Base-by-base conservation (phyloP, 768 basidiomycete species). In the Ephemerocybe angulata region DNA sequence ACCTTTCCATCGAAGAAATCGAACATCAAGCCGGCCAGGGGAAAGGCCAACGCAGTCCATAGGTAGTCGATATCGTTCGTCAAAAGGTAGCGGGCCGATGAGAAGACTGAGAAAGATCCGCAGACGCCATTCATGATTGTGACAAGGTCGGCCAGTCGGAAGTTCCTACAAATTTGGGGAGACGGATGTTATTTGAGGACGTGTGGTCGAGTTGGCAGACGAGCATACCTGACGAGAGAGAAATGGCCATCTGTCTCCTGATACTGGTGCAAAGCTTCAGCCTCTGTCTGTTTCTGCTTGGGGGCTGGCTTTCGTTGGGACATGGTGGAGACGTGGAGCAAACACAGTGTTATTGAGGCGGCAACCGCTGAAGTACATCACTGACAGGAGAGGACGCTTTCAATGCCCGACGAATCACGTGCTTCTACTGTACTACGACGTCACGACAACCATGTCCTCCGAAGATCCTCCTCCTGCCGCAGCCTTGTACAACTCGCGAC, bases 91-190 rank as follows among this genome's bases (percentile, higher is more conserved):
- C 85, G 85, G 43, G 91, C 94, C 5, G 92, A 94, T 33, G 87
- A 90, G 71, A 98, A 94, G 67, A 99, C 83, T 25, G 94, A 98
- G 63, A 96, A 87, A 17, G 90, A 90, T 55, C 97, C 97, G 73
- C 97, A 99, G 70, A 98, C 88, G 42, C 97, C 97, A 68, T 99
- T 99, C 88, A 95, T 94, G 60, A 99, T 93, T 31, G 97, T 99
- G 63, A 99, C 93, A 50, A 97, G 81, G 76, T 99, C 97, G 60
- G 97, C 97, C 25, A 98, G 83, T 51, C 95, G 91, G 68, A 99
- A 99, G 71, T 98, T 98, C 63, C 97, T 97, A 51, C 13, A 30
- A 21, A n/a, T 40, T 55, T n/a, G 52, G 52, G 53, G 37, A 53
- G 53, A 24, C 27, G 57, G 51, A 55, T 53, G 55, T 60, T 54